A percentile compares a stretch with the other conserved stretches of the same genome.
These are phyloP conservation scores for Bipolaris oryzae DNA, from an alignment of 2,329 filamentous ascomycete species.

Conservation along the genomic window DNA sequence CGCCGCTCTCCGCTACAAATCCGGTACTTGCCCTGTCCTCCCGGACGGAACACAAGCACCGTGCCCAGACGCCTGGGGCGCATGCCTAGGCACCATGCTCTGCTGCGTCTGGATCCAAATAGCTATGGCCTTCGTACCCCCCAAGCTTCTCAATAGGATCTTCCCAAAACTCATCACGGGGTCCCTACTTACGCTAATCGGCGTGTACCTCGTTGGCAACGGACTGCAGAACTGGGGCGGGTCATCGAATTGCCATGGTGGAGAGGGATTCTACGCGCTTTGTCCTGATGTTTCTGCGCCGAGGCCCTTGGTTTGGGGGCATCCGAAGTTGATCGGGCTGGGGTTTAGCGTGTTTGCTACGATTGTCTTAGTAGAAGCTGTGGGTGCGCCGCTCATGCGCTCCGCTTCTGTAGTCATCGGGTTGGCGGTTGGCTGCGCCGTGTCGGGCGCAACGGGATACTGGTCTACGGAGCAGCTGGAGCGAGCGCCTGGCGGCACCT, in stretches of 20 bases:
- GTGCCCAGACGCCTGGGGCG: constrained; percentile 37
- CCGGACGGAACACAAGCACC: constrained; percentile 29
- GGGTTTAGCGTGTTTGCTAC: constrained; percentile 39
- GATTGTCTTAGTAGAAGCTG: constrained; percentile 33
- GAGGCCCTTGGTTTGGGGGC: constrained; percentile 40
- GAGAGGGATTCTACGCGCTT: constrained; percentile 34
- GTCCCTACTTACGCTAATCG: constrained; percentile 30
- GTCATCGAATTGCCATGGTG: constrained; percentile 35
- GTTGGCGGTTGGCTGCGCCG: constrained; percentile 34
- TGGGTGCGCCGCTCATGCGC: constrained; percentile 38
- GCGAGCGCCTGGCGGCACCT: constrained; percentile 29
- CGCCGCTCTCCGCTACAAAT: constrained; percentile 31
- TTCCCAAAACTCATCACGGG: constrained; percentile 40
- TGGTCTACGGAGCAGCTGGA: constrained; percentile 30
- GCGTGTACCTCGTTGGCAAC: constrained; percentile 34
- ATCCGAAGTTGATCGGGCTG: constrained; percentile 36
- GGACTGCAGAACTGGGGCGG: constrained; percentile 40
- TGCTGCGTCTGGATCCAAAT: constrained; percentile 51
- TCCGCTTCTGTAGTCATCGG: constrained; percentile 37
- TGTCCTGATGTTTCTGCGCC: constrained; percentile 30
- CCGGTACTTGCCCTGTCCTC: constrained; percentile 29
- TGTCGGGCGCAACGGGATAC: constrained; percentile 37
- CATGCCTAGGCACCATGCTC: constrained; percentile 44
- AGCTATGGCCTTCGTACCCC: constrained; percentile 35
- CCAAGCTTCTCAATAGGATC: constrained; percentile 28